Evolutionary conservation across 768 basidiomycete species (phyloP).

Genomic region (Suillus luteus): DNA sequence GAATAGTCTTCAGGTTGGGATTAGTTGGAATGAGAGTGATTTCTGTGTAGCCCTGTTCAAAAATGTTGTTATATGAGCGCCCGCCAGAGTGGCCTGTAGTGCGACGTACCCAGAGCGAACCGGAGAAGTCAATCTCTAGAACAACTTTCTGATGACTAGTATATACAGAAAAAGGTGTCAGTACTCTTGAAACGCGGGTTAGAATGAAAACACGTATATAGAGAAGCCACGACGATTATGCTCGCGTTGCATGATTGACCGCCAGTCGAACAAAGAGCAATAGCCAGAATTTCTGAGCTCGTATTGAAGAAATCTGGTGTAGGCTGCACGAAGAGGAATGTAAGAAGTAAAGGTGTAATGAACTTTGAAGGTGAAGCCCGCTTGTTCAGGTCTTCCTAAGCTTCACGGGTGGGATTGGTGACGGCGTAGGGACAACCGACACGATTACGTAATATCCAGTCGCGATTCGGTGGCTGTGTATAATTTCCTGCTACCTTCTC

Average conservation of each 20-base stretch:
- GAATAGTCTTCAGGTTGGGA: conserved; percentile 77
- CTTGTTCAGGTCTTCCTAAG: conserved; percentile 14
- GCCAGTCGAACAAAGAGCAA: conserved; percentile 10
- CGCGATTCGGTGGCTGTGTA: conserved; percentile 16
- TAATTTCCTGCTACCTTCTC: not conserved
- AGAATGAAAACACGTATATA: conserved; percentile 69
- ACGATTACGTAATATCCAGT: conserved; percentile 30
- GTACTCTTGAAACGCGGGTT: conserved; percentile 27
- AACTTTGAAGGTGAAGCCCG: conserved; percentile 8
- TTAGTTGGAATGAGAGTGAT: conserved; percentile 84
- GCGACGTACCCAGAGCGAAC: conserved; percentile 73
- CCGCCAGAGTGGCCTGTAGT: conserved; percentile 21
- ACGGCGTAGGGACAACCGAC: conserved; percentile 31
- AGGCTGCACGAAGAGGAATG: not conserved
- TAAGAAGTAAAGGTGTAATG: conserved; percentile 8
- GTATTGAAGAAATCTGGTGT: not conserved
- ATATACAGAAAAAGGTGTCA: conserved; percentile 57
- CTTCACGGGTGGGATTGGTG: conserved; percentile 27
- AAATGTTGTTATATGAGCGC: conserved; percentile 24
- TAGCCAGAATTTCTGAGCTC: conserved; percentile 6
- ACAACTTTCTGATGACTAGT: conserved; percentile 97
- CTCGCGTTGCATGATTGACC: conserved; percentile 68
- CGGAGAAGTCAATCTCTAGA: conserved; percentile 90
- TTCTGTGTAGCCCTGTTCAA: conserved; percentile 84
- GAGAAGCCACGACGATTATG: conserved; percentile 79